A percentile compares a stretch with the other conserved stretches of the same genome.
Conservation (phyloP, 2,329 filamentous ascomycete genomes). For the Exophiala sp. region DNA sequence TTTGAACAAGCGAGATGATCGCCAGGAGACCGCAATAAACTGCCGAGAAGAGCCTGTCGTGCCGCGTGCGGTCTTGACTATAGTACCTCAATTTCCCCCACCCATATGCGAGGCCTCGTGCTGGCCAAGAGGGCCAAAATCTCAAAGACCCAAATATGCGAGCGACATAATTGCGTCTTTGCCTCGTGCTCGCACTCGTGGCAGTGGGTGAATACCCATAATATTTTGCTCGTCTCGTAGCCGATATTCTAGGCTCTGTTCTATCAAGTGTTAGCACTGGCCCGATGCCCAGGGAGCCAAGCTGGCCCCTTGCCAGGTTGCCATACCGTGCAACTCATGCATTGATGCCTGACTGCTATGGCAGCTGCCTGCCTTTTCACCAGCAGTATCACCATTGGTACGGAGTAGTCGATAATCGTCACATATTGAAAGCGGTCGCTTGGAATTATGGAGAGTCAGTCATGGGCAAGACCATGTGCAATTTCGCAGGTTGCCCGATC, state of each 20-base stretch:
- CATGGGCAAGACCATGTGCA: too few species aligned
- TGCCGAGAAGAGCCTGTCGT: background rate
- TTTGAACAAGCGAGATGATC: background rate
- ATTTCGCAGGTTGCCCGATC: too few species aligned
- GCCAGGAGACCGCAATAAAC: background rate
- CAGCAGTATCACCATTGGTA: too few species aligned
- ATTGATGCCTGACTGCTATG: too few species aligned
- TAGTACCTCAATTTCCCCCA: background rate
- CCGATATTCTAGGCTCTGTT: slow-evolving; percentile 1
- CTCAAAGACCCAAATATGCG: background rate
- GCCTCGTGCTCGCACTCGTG: slow-evolving; percentile 12
- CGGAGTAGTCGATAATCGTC: too few species aligned
- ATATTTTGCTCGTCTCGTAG: background rate
- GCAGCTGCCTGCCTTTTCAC: too few species aligned
- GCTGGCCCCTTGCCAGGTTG: too few species aligned
- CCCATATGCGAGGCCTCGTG: background rate
- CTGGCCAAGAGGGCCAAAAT: background rate
- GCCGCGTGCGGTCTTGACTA: too few species aligned
- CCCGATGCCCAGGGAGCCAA: too few species aligned
- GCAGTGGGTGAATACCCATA: background rate
- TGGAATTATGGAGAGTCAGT: too few species aligned
- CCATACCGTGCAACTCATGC: too few species aligned
- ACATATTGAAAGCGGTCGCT: too few species aligned
- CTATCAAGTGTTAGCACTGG: background rate
- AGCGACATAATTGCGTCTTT: slow-evolving; percentile 13